A percentile compares a stretch with the other conserved stretches of the same genome.
These are phyloP conservation scores for Multifurca ochricompacta DNA, from an alignment of 768 basidiomycete genomes.

Conservation along the genomic window DNA sequence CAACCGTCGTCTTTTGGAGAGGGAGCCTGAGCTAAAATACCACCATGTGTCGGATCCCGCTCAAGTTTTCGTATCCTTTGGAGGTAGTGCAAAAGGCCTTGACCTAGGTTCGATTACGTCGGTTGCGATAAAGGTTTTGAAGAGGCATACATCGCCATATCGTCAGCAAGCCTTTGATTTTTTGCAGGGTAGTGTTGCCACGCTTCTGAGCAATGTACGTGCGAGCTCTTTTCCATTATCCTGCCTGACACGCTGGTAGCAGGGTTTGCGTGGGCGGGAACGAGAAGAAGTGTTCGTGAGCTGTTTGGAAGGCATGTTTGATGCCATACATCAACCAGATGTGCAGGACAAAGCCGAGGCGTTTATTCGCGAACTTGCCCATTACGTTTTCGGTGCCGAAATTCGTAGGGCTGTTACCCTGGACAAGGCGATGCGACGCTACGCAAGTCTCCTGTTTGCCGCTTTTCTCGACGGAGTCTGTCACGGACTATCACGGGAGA, in stretches of 20 bases:
- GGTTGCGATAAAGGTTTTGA: constrained; percentile 58
- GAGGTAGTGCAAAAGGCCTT: constrained; percentile 53
- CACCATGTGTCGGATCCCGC: constrained; percentile 63
- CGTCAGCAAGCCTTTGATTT: constrained; percentile 56
- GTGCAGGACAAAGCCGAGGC: constrained; percentile 59
- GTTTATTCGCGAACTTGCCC: constrained; percentile 63
- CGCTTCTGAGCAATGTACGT: constrained; percentile 68
- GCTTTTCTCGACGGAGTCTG: constrained; percentile 79
- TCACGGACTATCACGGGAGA: constrained; percentile 62
- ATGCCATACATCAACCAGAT: constrained; percentile 64
- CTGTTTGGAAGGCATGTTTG: constrained; percentile 70
- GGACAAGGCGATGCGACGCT: constrained; percentile 43
- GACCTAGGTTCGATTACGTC: constrained; percentile 57
- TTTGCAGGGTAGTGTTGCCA: constrained; percentile 62
- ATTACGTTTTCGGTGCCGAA: constrained; percentile 67
- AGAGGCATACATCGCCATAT: constrained; percentile 42
- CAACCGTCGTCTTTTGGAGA: constrained; percentile 78
- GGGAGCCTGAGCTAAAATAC: constrained; percentile 70
- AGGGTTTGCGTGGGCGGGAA: constrained; percentile 70
- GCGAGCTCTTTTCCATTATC: not conserved
- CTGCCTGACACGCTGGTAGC: constrained; percentile 3
- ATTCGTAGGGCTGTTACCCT: constrained; percentile 51
- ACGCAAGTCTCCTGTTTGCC: constrained; percentile 50
- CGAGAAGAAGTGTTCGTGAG: constrained; percentile 65
- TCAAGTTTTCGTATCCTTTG: constrained; percentile 65